These are phyloP conservation scores for Ceriops decandra DNA, from an alignment of 345 rosid species.

Conservation along the genomic window DNA sequence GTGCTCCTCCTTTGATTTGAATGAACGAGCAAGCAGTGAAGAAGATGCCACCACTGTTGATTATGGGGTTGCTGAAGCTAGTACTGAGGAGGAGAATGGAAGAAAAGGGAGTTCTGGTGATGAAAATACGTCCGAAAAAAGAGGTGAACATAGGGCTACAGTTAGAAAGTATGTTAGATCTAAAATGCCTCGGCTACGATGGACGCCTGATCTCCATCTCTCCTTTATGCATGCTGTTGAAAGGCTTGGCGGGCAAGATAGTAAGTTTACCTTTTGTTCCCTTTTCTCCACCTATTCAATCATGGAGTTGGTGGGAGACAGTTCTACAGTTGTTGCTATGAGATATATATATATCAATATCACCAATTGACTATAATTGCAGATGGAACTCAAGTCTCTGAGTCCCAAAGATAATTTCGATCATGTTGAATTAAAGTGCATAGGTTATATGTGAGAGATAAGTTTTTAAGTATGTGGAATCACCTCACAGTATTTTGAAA, in stretches of 20 bases:
- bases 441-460: too few species aligned
- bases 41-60: constrained; percentile 8
- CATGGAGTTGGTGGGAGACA: too few species aligned
- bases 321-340: too few species aligned
- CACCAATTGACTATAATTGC: too few species aligned
- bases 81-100: constrained; percentile 24
- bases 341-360: too few species aligned
- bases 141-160: constrained; percentile 12
- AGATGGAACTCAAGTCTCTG: too few species aligned
- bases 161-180: constrained; percentile 79
- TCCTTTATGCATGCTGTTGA: constrained; percentile 71
- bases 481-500: too few species aligned
- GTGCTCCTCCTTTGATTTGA: constrained; percentile 39
- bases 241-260: constrained; percentile 86
- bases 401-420: too few species aligned
- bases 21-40: constrained; percentile 36
- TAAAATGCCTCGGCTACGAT: constrained; percentile 73
- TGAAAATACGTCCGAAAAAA: constrained; percentile 9
- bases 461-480: too few species aligned
- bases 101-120: constrained; percentile 24
- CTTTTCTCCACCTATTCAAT: too few species aligned
- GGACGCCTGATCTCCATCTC: constrained; percentile 89
- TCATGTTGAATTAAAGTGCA: too few species aligned
- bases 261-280: constrained; percentile 35
- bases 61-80: not conserved